phyloP scores from a whole-genome alignment of 495 filamentous ascomycete genomes.

The Tirmania nivea region DNA sequence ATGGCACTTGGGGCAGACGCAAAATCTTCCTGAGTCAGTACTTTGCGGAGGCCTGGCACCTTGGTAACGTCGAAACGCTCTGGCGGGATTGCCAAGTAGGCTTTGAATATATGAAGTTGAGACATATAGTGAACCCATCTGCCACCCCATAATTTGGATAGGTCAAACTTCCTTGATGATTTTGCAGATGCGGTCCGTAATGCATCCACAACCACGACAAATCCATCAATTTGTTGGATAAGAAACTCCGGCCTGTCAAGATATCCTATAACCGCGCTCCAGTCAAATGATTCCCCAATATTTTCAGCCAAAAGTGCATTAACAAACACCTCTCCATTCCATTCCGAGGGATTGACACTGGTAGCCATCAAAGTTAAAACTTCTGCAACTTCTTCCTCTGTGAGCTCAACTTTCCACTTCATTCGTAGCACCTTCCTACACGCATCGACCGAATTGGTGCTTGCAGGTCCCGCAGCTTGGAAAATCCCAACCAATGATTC shows the following conservation, averaged over 20 bases:
- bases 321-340: constrained; percentile 54
- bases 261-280: constrained; percentile 56
- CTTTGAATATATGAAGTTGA: constrained; percentile 72
- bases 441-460: constrained; percentile 25
- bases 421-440: constrained; percentile 27
- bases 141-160: constrained; percentile 77
- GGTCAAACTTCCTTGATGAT: constrained; percentile 36
- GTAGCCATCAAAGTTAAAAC: constrained; percentile 66
- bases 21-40: constrained; percentile 60
- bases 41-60: constrained; percentile 55
- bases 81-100: constrained; percentile 45
- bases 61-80: constrained; percentile 60
- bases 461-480: constrained; percentile 45
- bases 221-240: constrained; percentile 49
- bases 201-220: constrained; percentile 54
- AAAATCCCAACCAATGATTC: constrained; percentile 46
- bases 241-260: constrained; percentile 65
- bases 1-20: constrained; percentile 46
- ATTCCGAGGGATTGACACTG: constrained; percentile 39
- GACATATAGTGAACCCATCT: constrained; percentile 68
- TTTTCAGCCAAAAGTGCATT: constrained; percentile 35
- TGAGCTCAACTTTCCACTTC: constrained; percentile 43
- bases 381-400: constrained; percentile 60
- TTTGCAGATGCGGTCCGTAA: constrained; percentile 41
- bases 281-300: constrained; percentile 41